Evolutionary conservation across 2,329 filamentous ascomycete species (phyloP), one percentile per base, ranked within the genome.

Genomic region (Calonectria henricotiae): DNA sequence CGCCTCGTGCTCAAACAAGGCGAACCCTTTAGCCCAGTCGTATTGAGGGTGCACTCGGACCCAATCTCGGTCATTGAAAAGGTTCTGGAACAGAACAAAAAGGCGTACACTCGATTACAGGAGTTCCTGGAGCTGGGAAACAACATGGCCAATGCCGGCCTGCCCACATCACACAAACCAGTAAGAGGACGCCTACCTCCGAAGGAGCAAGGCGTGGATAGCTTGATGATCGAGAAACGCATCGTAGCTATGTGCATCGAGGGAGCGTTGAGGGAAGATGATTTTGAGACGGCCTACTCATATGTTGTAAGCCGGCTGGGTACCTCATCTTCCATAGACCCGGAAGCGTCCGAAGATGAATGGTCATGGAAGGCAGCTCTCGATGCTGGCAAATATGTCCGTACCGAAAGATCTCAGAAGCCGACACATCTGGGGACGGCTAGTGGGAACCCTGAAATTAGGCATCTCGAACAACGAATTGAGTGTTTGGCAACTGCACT

Each of bases 211-310:
- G 71, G 73, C 65, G 74, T 71, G 25, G 80, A 80, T 47, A 81
- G 80, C 9, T 74, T 80, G 4, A 78, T 85, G 43, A 88, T 89
- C 4, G 90, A 92, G 77, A 89, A 88, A 58, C 89, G 93, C 35
- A 90, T 96, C 62, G 91, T 91, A 6, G 92, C 92, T 69, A 94
- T 96, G 92, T 94, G 93, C 73, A 90, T 96, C 46, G 91, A 94
- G 78, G 91, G 92, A 15, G 93, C 94, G 13, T 86, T 96, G 1
- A 86, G 87, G 11, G 93, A 95, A 78, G 91, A 95, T 72, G 94
- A 91, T 79, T 96, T 96, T 71, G 94, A 97, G 79, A 96, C 94
- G 0, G 94, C 94, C 12, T 96, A 96, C 80, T 95, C 93, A 0
- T 96, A 94, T 78, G 91, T 95, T 1, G 89, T 94, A 55, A 94